phyloP scores from a whole-genome alignment of 495 filamentous ascomycete genomes.

The Chaetomidium leptoderma region DNA sequence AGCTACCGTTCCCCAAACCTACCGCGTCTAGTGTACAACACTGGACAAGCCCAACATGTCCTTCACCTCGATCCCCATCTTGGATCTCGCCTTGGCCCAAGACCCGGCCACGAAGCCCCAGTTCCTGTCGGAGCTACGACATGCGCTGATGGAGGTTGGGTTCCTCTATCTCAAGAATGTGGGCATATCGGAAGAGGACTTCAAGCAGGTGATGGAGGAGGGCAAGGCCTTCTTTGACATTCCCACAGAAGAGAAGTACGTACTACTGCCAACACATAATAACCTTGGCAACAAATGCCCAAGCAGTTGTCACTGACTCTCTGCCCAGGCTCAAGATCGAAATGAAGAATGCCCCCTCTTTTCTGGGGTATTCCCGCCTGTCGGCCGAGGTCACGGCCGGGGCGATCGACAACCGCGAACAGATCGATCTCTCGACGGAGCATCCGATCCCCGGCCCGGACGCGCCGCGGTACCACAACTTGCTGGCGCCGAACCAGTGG shows the following conservation, averaged over 20 bases:
- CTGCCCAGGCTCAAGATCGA: slow-evolving; percentile 64
- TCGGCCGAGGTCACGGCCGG: slow-evolving; percentile 59
- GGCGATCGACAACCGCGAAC: slow-evolving; percentile 69
- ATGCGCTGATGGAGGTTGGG: slow-evolving; percentile 83
- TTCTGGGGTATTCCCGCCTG: slow-evolving; percentile 59
- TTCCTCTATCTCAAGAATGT: slow-evolving; percentile 90
- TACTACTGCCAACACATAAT: not conserved
- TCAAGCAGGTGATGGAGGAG: slow-evolving; percentile 63
- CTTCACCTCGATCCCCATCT: slow-evolving; percentile 75
- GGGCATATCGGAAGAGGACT: slow-evolving; percentile 63
- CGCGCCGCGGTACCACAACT: slow-evolving; percentile 72
- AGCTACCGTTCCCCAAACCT: not conserved
- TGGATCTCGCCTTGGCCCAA: slow-evolving; percentile 66
- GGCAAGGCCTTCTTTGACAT: slow-evolving; percentile 76
- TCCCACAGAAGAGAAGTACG: slow-evolving; percentile 69
- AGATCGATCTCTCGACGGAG: slow-evolving; percentile 83
- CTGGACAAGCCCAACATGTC: slow-evolving; percentile 38
- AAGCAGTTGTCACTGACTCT: not conserved
- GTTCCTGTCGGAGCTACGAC: slow-evolving; percentile 68
- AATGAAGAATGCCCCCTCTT: slow-evolving; percentile 76
- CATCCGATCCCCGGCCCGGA: slow-evolving; percentile 58
- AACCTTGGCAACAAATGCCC: not conserved
- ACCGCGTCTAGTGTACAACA: not conserved
- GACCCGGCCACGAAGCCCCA: slow-evolving; percentile 63
- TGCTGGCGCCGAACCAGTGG: slow-evolving; percentile 89